These are phyloP conservation scores for Dictyostelium brefeldianum DNA, from an alignment of 78 protist species.

Conservation along the genomic window DNA sequence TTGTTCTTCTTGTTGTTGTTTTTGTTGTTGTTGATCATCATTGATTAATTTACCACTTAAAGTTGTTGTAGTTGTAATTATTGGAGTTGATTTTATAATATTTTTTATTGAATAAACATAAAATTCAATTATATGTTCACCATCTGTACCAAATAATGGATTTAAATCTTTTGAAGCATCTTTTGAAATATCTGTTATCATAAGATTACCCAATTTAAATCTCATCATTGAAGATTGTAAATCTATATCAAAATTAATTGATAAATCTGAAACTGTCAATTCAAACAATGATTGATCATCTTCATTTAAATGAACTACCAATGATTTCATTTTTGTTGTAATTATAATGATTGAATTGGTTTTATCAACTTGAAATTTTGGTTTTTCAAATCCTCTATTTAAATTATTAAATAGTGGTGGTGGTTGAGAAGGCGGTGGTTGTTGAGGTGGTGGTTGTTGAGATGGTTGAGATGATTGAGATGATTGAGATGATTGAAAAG, in stretches of 20 bases:
- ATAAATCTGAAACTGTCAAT: slow-evolving; percentile 16
- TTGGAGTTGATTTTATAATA: not conserved
- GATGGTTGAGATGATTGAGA: not conserved
- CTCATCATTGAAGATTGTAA: slow-evolving; percentile 47
- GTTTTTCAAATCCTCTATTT: not conserved
- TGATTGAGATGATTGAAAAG: not conserved
- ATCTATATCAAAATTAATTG: slow-evolving; percentile 54
- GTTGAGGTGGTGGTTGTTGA: not conserved
- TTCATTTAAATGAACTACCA: slow-evolving; percentile 47
- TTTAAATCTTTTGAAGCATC: slow-evolving; percentile 61
- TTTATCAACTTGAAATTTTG: slow-evolving; percentile 36
- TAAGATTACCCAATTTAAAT: slow-evolving; percentile 71
- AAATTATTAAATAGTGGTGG: not conserved
- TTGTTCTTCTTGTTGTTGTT: not conserved
- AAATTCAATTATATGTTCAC: slow-evolving; percentile 68
- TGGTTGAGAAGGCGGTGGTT: not conserved
- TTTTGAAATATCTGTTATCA: slow-evolving; percentile 27
- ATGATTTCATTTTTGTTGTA: slow-evolving; percentile 55
- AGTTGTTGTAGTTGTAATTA: not conserved
- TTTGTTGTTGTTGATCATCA: not conserved
- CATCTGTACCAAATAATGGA: slow-evolving; percentile 78
- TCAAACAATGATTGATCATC: slow-evolving; percentile 65
- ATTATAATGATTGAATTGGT: slow-evolving; percentile 60
- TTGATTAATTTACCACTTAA: not conserved
- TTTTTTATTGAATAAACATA: slow-evolving; percentile 34